Conservation (phyloP, 1,284 basidiomycete species). For the Cryptococcus sp. region DNA sequence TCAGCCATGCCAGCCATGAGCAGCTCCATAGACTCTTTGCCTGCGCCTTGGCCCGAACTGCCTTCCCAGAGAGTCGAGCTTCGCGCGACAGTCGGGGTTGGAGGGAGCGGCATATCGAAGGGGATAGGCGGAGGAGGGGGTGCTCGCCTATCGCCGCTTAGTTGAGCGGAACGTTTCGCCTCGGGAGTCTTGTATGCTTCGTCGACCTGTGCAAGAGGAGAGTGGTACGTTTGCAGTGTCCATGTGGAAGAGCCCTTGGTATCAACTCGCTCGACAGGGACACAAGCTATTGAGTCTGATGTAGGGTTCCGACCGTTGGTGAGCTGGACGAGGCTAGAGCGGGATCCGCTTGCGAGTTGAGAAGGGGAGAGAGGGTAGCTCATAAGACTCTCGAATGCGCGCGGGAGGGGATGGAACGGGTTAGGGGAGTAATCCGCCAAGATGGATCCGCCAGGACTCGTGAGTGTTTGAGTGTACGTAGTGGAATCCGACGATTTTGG, state of each 20-base stretch:
- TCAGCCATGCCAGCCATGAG: constrained; percentile 27
- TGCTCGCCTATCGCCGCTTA: constrained; percentile 18
- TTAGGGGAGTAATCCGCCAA: constrained; percentile 39
- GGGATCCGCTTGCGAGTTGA: constrained; percentile 12
- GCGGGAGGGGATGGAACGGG: constrained; percentile 34
- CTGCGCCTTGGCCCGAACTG: constrained; percentile 1
- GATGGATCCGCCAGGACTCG: constrained; percentile 29
- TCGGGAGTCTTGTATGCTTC: constrained; percentile 17
- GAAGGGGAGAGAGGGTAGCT: constrained; percentile 30
- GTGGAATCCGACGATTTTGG: constrained; percentile 18
- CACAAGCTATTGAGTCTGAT: constrained; percentile 10
- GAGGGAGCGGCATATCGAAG: constrained; percentile 35
- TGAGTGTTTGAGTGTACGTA: constrained; percentile 17
- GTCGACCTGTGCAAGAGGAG: constrained; percentile 4
- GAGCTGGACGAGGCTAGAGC: constrained; percentile 10
- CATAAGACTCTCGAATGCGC: constrained; percentile 37
- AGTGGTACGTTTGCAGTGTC: constrained; percentile 34
- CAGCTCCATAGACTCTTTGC: constrained; percentile 36
- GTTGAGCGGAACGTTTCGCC: not conserved
- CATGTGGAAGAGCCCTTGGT: constrained; percentile 26
- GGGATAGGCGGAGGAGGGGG: constrained; percentile 43
- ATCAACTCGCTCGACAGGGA: constrained; percentile 20
- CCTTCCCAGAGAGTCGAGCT: constrained; percentile 28
- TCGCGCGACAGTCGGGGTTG: constrained; percentile 32
- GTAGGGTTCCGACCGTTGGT: too few species aligned